Conservation (phyloP, 176 grass and related monocot genomes). For the Elaeis guineensis region DNA sequence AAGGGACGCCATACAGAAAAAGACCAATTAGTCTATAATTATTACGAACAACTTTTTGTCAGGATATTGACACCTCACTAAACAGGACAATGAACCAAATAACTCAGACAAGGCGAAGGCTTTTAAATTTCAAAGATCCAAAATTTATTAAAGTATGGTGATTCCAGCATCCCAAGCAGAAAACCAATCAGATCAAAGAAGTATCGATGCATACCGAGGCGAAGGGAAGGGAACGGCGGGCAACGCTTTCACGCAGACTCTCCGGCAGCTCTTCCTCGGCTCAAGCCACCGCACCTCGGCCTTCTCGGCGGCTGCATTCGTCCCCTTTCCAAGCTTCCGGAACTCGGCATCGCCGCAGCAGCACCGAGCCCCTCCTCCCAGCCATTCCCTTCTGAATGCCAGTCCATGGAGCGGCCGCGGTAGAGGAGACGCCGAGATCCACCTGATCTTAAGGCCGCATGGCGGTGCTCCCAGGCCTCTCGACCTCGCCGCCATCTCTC, state of each 20-base stretch:
- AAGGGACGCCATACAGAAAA: too few relatives aligned
- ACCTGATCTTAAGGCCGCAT: slow-evolving; percentile 33
- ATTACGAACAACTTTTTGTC: too few relatives aligned
- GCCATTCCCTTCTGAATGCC: too few relatives aligned
- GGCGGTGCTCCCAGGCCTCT: slow-evolving; percentile 41
- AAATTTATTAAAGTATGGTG: too few relatives aligned
- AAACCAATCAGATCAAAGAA: background rate
- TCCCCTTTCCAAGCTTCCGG: slow-evolving; percentile 27
- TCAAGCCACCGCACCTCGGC: slow-evolving; percentile 31
- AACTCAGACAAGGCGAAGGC: too few relatives aligned
- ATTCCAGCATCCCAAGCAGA: too few relatives aligned
- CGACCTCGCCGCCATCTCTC: slow-evolving; percentile 60
- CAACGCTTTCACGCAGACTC: slow-evolving; percentile 24
- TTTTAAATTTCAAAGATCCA: too few relatives aligned
- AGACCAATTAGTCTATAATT: too few relatives aligned
- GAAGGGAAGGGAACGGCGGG: slow-evolving; percentile 42
- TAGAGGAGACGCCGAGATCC: slow-evolving; percentile 9
- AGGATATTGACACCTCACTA: too few relatives aligned
- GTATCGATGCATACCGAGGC: slow-evolving; percentile 35
- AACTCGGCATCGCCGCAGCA: slow-evolving; percentile 25
- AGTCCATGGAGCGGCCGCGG: background rate
- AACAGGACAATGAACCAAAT: too few relatives aligned
- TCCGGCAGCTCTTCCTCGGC: slow-evolving; percentile 38
- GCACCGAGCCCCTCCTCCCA: slow-evolving; percentile 16
- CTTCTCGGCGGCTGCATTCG: slow-evolving; percentile 33